Evolutionary conservation across 164 flowering plant species (phyloP).

Genomic region (Houttuynia cordata): DNA sequence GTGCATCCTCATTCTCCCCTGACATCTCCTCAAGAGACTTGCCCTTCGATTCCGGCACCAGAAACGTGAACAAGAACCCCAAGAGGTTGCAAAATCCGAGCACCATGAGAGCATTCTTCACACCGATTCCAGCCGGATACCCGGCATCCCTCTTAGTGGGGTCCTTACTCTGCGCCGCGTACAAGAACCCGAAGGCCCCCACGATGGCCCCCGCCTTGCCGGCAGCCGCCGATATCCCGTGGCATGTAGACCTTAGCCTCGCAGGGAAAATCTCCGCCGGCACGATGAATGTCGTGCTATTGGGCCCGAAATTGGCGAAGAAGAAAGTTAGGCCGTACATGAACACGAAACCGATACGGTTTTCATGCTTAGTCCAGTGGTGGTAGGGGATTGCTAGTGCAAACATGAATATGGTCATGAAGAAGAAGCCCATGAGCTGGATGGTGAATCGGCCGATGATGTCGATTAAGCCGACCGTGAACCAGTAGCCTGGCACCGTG

Average conservation of each 20-base stretch:
- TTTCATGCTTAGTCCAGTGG: constrained; percentile 6
- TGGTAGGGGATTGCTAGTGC: constrained; percentile 13
- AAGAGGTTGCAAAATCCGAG: constrained; percentile 4
- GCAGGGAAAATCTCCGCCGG: constrained; percentile 18
- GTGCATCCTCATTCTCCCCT: constrained; percentile 7
- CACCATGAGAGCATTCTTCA: constrained; percentile 11
- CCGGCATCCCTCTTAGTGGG: constrained; percentile 5
- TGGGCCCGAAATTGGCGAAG: constrained; percentile 18
- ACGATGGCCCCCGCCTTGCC: constrained; percentile 12
- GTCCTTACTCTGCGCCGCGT: constrained; percentile 11
- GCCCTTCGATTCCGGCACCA: constrained; percentile 17
- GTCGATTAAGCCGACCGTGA: constrained; percentile 26
- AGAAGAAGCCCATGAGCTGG: constrained; percentile 29
- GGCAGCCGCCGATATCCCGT: constrained; percentile 13
- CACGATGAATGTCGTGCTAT: constrained; percentile 14
- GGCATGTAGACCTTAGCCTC: constrained; percentile 10
- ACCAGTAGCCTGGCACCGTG: constrained; percentile 31
- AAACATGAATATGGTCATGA: constrained; percentile 32
- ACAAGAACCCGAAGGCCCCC: constrained; percentile 16
- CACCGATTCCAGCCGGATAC: constrained; percentile 11
- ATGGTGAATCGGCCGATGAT: constrained; percentile 18
- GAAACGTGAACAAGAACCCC: constrained; percentile 9
- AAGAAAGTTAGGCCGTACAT: constrained; percentile 13
- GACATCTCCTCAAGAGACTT: constrained; percentile 14
- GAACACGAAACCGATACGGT: constrained; percentile 9